Conservation (phyloP, 495 filamentous ascomycete genomes). For the Penicillium ochrochloron region DNA sequence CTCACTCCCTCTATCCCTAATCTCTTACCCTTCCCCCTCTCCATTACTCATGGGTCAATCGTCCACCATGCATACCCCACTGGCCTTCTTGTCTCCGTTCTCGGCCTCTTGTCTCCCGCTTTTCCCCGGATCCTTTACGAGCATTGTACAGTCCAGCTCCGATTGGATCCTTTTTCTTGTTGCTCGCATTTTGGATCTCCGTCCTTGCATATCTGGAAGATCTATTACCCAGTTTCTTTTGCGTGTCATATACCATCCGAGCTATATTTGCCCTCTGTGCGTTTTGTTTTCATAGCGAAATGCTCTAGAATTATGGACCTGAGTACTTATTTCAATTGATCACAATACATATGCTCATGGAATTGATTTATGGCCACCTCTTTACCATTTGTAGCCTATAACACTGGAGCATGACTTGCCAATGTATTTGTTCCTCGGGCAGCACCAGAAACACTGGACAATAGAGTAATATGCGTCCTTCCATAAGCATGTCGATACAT, state of each 20-base stretch:
- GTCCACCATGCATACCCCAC: constrained; percentile 21
- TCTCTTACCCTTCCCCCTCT: neutral
- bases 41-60: neutral
- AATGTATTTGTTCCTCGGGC: neutral
- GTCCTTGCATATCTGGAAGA: constrained; percentile 26
- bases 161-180: constrained; percentile 11
- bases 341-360: neutral
- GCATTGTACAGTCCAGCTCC: constrained; percentile 34
- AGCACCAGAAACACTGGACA: neutral
- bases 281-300: neutral
- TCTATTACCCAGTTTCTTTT: constrained; percentile 1
- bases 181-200: constrained; percentile 15
- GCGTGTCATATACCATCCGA: constrained; percentile 27
- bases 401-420: neutral
- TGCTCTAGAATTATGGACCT: constrained; percentile 4
- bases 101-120: constrained; percentile 11
- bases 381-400: neutral
- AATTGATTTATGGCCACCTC: neutral
- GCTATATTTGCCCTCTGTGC: constrained; percentile 13
- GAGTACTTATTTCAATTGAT: constrained; percentile 1
- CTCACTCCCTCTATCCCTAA: neutral
- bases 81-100: constrained; percentile 3
- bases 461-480: neutral
- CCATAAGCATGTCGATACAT: neutral
- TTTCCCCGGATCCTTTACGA: constrained; percentile 18